phyloP scores from a whole-genome alignment of 306 rosid species.

The Prunus persica region DNA sequence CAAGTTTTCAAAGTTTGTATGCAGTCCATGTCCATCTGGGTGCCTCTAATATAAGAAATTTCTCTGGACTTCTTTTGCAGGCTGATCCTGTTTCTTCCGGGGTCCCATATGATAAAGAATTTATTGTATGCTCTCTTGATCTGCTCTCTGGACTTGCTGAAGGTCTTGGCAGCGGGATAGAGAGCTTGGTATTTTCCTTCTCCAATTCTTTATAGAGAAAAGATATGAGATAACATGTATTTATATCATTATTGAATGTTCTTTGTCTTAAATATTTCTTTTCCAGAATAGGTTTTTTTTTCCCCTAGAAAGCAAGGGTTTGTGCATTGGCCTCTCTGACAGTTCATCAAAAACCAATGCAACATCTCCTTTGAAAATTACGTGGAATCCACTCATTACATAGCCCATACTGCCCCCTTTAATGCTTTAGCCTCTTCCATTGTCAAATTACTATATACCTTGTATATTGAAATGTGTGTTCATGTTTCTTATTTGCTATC shows the following conservation, averaged over 20 bases:
- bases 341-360: not conserved
- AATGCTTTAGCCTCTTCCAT: not conserved
- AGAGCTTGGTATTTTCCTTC: constrained; percentile 74
- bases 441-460: not conserved
- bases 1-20: not conserved
- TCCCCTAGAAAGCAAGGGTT: not conserved
- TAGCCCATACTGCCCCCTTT: not conserved
- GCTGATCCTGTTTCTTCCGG: constrained; percentile 76
- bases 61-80: constrained; percentile 52
- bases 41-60: constrained; percentile 1
- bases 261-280: constrained; percentile 21
- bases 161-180: constrained; percentile 99
- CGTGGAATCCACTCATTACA: not conserved
- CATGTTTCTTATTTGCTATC: not conserved
- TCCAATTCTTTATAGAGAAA: constrained; percentile 12
- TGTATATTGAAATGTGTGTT: not conserved
- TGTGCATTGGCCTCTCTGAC: not conserved
- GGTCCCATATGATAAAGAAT: constrained; percentile 88
- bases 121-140: constrained; percentile 93
- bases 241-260: constrained; percentile 2
- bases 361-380: not conserved
- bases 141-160: constrained; percentile 96
- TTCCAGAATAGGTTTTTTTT: not conserved
- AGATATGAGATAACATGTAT: not conserved
- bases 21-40: not conserved